Evolutionary conservation across 2,329 filamentous ascomycete genomes (phyloP).

Genomic region (Diaporthe sp.): DNA sequence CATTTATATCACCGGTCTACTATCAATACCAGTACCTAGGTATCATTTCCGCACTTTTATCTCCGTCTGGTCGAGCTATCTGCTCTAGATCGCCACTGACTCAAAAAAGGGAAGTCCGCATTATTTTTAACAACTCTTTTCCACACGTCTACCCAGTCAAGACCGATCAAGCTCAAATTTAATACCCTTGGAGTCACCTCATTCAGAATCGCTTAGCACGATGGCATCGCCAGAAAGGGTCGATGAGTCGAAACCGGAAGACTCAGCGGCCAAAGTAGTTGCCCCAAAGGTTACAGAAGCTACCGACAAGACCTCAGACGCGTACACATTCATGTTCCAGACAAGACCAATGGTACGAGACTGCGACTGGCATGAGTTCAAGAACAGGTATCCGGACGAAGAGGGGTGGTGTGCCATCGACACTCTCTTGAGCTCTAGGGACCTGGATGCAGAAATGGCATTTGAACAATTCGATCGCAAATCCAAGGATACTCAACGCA

Average conservation of each 20-base stretch:
- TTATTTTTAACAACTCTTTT: no score
- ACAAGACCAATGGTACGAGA: neutral
- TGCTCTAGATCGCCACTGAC: no score
- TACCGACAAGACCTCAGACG: neutral
- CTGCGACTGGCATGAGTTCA: constrained; percentile 33
- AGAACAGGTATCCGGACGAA: constrained; percentile 19
- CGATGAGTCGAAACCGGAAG: neutral
- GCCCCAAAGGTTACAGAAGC: neutral
- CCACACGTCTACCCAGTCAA: no score
- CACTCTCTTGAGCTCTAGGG: neutral
- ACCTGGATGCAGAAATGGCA: constrained; percentile 7
- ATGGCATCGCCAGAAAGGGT: no score
- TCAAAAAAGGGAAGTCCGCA: no score
- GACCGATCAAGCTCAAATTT: no score
- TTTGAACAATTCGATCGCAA: constrained; percentile 18
- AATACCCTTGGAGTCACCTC: no score
- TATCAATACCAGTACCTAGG: no score
- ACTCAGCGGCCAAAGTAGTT: neutral
- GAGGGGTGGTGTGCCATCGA: constrained; percentile 19
- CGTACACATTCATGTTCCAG: neutral
- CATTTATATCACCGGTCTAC: no score
- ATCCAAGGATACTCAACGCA: neutral
- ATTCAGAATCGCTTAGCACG: no score
- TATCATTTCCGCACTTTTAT: no score
- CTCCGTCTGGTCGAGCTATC: no score